Evolutionary conservation across 352 stramenopile species (phyloP), one percentile per base, ranked within the genome.

Genomic region (Phytopythium delawarense): DNA sequence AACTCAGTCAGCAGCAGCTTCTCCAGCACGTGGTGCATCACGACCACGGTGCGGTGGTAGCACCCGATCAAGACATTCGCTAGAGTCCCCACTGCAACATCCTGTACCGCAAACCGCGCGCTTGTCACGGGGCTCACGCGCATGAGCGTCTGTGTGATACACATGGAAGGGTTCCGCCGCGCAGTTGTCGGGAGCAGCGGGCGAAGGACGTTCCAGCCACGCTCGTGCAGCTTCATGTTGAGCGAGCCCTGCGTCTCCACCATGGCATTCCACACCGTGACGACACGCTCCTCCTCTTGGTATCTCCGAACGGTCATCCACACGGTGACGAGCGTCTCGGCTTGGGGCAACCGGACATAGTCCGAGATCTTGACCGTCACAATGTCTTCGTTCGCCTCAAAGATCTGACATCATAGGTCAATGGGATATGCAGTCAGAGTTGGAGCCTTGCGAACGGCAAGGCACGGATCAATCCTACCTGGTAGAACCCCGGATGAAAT

Each of bases 251-350:
- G 59, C 8, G 60, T 71, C 55, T 78, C 64, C 34, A 78, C 67
- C 60, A 74, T 64, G 16, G 50, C 55, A 25, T 74, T 71, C 71
- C 71, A 79, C 13, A 79, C 62, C n/a, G 62, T 67, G 12, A 71
- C 63, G 18, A 66, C 48, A 1, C 64, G 64, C 35, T 63, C 62
- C 13, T 70, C 67, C 7, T 70, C 55, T 37, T 67, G 40, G 28
- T 66, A 55, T 20, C 61, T 61, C 35, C 65, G 66, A 13, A 67
- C 59, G 18, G 71, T 70, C 13, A 74, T 39, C 50, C 66, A 72
- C 32, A 75, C 66, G 1, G 67, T 69, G 32, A 79, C 53, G 0
- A 57, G 46, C 11, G 64, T 72, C 35, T 79, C 69, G 15, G 62
- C 58, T 13, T 66, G 34, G 0, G 72, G 53, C 16, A 75, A 23